These are phyloP conservation scores for Thermothelomyces thermophilus DNA, from an alignment of 2,329 filamentous ascomycete genomes.

Conservation along the genomic window DNA sequence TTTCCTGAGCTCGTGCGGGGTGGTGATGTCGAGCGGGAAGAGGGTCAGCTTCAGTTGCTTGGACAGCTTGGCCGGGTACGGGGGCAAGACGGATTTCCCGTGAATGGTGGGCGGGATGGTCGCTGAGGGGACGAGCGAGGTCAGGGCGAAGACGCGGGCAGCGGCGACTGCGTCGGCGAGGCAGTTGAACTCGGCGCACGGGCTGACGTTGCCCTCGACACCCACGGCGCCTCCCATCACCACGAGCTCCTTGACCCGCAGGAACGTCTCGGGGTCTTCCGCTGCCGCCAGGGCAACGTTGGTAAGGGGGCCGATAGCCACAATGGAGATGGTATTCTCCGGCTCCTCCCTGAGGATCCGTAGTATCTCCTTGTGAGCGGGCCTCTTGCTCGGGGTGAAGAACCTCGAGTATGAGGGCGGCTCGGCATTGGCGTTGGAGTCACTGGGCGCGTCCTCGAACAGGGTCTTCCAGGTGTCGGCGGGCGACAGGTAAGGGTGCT, in stretches of 20 bases:
- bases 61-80: conserved; percentile 60
- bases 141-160: conserved; percentile 70
- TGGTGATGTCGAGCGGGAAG: conserved; percentile 73
- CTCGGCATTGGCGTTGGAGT: conserved; percentile 30
- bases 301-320: conserved; percentile 86
- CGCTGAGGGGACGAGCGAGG: conserved; percentile 63
- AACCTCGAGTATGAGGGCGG: conserved; percentile 43
- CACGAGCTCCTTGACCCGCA: conserved; percentile 82
- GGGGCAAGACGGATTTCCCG: conserved; percentile 43
- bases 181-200: conserved; percentile 90
- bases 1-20: conserved; percentile 58
- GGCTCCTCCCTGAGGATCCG: conserved; percentile 76
- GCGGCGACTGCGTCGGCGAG: conserved; percentile 79
- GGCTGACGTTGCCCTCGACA: conserved; percentile 73
- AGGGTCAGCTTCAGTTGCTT: conserved; percentile 59
- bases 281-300: conserved; percentile 85
- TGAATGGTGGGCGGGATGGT: conserved; percentile 69
- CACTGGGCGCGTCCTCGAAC: conserved; percentile 43
- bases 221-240: conserved; percentile 91
- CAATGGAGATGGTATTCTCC: conserved; percentile 76
- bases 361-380: conserved; percentile 83
- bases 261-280: conserved; percentile 81
- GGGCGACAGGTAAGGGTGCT: conserved; percentile 68
- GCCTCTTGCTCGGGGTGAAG: conserved; percentile 70
- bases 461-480: conserved; percentile 67